Conservation (phyloP, 441 rosid genomes). For the Biscutella laevigata region DNA sequence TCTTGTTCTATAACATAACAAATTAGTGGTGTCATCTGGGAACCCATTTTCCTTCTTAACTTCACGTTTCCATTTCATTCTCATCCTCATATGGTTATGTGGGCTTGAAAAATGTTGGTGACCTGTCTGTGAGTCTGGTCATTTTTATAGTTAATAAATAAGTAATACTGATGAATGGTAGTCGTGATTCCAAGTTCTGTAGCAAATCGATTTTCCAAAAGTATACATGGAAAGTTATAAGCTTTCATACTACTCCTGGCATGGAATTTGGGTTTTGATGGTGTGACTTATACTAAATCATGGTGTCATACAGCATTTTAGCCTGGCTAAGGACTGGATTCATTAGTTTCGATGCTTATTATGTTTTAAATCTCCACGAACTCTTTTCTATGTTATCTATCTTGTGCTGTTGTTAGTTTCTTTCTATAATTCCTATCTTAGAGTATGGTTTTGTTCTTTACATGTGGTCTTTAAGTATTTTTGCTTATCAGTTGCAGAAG, state of each 20-base stretch:
- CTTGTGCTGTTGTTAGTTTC: background rate
- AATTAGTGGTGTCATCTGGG: too few species aligned
- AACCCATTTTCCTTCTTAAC: too few species aligned
- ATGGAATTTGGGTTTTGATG: background rate
- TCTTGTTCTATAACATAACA: slow-evolving; percentile 7
- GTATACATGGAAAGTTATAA: background rate
- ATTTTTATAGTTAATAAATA: too few species aligned
- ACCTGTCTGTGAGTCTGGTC: too few species aligned
- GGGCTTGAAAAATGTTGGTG: too few species aligned
- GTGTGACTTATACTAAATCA: background rate
- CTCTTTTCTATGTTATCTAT: background rate
- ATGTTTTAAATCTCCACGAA: too few species aligned
- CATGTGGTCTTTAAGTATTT: background rate
- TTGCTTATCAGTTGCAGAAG: background rate
- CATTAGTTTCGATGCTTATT: too few species aligned
- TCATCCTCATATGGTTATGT: too few species aligned
- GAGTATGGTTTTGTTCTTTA: background rate
- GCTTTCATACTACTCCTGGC: background rate
- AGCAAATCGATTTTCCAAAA: background rate
- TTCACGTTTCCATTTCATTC: too few species aligned
- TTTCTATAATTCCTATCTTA: background rate
- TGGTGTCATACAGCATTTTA: background rate
- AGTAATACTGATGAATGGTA: too few species aligned
- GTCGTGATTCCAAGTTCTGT: too few species aligned
- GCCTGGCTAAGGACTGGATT: background rate